Evolutionary conservation across 2,329 filamentous ascomycete genomes (phyloP).

Genomic region (Fusarium sp.): DNA sequence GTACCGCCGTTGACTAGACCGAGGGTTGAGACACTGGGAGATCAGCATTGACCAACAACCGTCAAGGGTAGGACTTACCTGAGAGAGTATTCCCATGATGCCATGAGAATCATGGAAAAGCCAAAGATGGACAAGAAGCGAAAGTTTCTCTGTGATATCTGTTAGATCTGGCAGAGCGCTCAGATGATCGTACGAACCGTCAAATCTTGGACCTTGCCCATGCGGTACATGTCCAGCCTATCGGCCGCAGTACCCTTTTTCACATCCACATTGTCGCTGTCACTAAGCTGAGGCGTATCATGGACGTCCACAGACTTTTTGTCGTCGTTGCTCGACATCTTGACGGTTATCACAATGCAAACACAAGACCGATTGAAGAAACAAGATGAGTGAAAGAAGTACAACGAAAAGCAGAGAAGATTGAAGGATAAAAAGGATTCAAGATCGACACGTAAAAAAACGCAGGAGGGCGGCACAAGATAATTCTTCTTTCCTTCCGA

Average conservation of each 20-base stretch:
- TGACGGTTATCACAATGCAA: neutral
- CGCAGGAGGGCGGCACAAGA: neutral
- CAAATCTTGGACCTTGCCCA: conserved; percentile 41
- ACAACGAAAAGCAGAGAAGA: neutral
- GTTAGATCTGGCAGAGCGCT: accelerated
- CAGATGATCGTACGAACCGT: conserved; percentile 19
- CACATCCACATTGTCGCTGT: conserved; percentile 26
- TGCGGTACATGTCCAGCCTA: conserved; percentile 42
- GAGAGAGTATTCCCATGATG: conserved; percentile 57
- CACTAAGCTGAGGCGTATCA: conserved; percentile 1
- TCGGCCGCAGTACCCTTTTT: conserved; percentile 37
- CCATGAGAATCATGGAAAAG: conserved; percentile 59
- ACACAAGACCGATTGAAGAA: too few species aligned
- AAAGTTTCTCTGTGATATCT: conserved; percentile 53
- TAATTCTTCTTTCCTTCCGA: neutral
- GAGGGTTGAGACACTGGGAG: conserved; percentile 31
- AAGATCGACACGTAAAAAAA: neutral
- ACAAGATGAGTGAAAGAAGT: too few species aligned
- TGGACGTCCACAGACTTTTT: conserved; percentile 17
- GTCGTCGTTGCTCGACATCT: conserved; percentile 25
- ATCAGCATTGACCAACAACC: accelerated
- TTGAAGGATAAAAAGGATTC: too few species aligned
- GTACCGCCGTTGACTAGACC: conserved; percentile 56
- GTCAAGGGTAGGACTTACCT: conserved; percentile 38
- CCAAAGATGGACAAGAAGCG: conserved; percentile 59